A percentile compares a stretch with the other conserved stretches of the same genome.
Evolutionary conservation across 208 protist species (phyloP).

Genomic region (Acanthamoeba triangularis): DNA sequence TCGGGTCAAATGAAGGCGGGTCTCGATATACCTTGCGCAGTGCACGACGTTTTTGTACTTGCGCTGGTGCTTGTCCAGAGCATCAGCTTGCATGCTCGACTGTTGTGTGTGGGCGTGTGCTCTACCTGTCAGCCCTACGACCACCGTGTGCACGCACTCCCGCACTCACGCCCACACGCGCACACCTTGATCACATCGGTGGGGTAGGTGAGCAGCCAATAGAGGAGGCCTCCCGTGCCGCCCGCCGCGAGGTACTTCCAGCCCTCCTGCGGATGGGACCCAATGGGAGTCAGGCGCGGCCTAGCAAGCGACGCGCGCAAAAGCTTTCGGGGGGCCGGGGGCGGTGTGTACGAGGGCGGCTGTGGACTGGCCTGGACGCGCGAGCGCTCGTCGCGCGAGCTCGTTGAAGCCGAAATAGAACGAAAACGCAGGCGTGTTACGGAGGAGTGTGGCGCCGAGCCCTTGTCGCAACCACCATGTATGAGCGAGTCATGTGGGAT

Average conservation of each 20-base stretch:
- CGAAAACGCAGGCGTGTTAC: conserved; percentile 53
- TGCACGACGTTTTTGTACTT: conserved; percentile 22
- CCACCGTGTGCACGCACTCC: background rate
- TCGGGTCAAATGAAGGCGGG: background rate
- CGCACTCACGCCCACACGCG: background rate
- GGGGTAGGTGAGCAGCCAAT: conserved; percentile 60
- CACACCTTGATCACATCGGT: conserved; percentile 57
- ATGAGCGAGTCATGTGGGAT: background rate
- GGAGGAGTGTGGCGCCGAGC: conserved; percentile 25
- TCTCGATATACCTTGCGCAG: background rate
- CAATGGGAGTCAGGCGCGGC: background rate
- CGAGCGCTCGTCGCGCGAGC: background rate
- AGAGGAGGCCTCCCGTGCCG: conserved; percentile 29
- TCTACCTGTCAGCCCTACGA: background rate
- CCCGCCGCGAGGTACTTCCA: conserved; percentile 37
- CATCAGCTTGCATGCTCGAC: conserved; percentile 68
- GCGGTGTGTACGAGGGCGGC: background rate
- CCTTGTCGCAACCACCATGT: background rate
- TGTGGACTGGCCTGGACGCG: conserved; percentile 1
- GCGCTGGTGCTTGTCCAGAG: background rate
- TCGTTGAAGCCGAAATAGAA: conserved; percentile 73
- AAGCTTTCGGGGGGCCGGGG: background rate
- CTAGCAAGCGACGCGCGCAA: background rate
- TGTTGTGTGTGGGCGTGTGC: background rate
- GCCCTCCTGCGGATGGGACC: background rate